Conservation (phyloP, 441 rosid genomes). For the Bruguiera hainesii region DNA sequence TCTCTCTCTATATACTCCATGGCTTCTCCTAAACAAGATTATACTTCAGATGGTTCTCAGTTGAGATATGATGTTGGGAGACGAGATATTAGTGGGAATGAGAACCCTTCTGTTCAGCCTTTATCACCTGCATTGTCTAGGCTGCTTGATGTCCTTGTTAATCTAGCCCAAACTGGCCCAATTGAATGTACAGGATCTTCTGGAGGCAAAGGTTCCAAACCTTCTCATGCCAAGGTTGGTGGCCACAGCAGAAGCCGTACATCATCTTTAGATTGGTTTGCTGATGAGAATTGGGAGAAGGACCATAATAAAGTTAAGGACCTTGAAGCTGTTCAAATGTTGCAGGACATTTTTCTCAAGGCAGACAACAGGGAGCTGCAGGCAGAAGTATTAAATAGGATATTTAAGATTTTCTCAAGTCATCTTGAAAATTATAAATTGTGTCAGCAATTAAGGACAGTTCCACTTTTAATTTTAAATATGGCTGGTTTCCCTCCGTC, state of each 20-base stretch:
- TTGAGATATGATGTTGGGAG: conserved; percentile 32
- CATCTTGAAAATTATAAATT: conserved; percentile 92
- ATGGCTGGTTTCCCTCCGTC: conserved; percentile 96
- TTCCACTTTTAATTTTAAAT: conserved; percentile 93
- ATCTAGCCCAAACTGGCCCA: conserved; percentile 94
- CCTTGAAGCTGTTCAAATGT: conserved; percentile 99
- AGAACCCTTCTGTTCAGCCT: conserved; percentile 45
- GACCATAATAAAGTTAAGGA: conserved; percentile 88
- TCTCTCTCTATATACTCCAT: conserved; percentile 35
- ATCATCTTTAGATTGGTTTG: conserved; percentile 49
- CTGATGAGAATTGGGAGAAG: conserved; percentile 79
- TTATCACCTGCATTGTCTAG: conserved; percentile 88
- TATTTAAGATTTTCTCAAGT: conserved; percentile 99
- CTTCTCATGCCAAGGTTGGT: conserved; percentile 47
- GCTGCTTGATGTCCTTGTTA: conserved; percentile 98
- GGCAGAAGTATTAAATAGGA: conserved; percentile 97
- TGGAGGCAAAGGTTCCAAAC: conserved; percentile 54
- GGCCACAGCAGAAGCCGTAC: conserved; percentile 61
- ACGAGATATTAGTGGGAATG: conserved; percentile 32
- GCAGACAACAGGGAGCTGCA: conserved; percentile 82
- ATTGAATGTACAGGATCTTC: conserved; percentile 40
- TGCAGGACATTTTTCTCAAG: conserved; percentile 98
- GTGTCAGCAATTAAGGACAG: conserved; percentile 93
- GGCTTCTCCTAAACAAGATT: conserved; percentile 36
- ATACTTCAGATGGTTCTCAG: conserved; percentile 37